Conservation (phyloP, 2,329 filamentous ascomycete species). For the Alternaria alternata region DNA sequence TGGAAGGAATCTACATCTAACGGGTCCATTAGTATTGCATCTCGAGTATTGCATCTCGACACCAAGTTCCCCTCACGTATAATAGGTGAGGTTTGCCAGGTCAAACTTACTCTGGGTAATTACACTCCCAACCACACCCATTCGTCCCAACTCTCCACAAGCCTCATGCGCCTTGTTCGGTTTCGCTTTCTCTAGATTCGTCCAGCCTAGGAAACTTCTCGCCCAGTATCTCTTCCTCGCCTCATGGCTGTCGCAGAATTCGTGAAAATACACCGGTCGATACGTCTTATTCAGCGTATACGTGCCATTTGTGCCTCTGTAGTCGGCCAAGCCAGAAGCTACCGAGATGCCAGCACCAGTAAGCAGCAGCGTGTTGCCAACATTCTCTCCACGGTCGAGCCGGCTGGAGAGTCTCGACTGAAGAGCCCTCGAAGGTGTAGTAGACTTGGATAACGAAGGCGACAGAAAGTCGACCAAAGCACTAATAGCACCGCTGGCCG, state of each 20-base stretch:
- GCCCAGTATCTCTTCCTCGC: conserved; percentile 95
- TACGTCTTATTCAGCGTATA: conserved; percentile 92
- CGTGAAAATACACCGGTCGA: conserved; percentile 89
- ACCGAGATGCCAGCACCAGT: conserved; percentile 94
- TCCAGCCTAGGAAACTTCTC: conserved; percentile 91
- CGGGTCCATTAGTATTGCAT: conserved; percentile 5
- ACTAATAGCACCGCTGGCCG: conserved; percentile 74
- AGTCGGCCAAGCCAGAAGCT: conserved; percentile 90
- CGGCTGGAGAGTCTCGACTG: conserved; percentile 13
- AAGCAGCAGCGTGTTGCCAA: conserved; percentile 68
- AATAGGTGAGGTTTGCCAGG: neutral
- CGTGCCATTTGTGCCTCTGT: conserved; percentile 86
- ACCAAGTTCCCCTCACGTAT: neutral
- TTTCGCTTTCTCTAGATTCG: conserved; percentile 76
- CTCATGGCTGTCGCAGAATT: conserved; percentile 84
- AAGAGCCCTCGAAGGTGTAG: conserved; percentile 20
- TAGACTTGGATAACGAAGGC: conserved; percentile 40
- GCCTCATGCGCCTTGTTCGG: conserved; percentile 85
- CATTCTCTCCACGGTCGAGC: conserved; percentile 36
- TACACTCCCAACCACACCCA: conserved; percentile 78
- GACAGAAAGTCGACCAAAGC: conserved; percentile 81
- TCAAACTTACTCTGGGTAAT: conserved; percentile 77
- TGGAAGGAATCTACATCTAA: conserved; percentile 93
- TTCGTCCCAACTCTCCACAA: conserved; percentile 72
- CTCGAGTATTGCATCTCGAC: neutral